Evolutionary conservation across 495 filamentous ascomycete genomes (phyloP), one percentile per base, ranked within the genome.

Genomic region (Xylaria sp.): DNA sequence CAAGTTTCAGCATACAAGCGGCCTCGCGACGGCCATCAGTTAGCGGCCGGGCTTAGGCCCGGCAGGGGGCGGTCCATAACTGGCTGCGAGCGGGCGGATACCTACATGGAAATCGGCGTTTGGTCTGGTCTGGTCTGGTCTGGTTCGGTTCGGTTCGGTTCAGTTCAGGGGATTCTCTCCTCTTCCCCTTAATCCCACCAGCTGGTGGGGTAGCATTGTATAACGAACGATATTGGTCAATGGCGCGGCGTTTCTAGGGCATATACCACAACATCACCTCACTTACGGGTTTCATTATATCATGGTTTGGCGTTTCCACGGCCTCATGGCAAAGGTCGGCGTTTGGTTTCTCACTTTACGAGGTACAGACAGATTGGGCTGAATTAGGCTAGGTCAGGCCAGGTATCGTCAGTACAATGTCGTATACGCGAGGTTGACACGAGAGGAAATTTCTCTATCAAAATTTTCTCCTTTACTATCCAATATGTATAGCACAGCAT

Each of bases 1-100:
- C 83, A n/a, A 85, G 78, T 57, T 83, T 85, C 37, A 78, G 83
- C 59, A 79, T 84, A 44, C 79, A 81, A 12, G 82, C 80, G 24
- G 75, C 75, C 33, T 78, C 81, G 24, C 78, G 83, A 52, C 80
- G 77, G 48, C 82, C 80, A 19, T 85, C 83, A 19, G 82, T 86
- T 41, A 71, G 76, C 35, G 78, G 82, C 69, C 80, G 82, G 50
- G 82, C 80, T 50, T 84, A 82, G 78, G 63, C 67, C 50, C 1
- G 15, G 24, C 12, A 46, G 5, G 26, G 17, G 43, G 17, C 2
- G 15, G 2, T 59, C 15, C 1, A 9, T 21, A 9, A 12, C 21
- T 41, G 58, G 9, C 37, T 41, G 66, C 26, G 37, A 61, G 33
- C 26, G 40, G 66, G 66, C 21, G n/a, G 48, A 61, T 46, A 37